phyloP scores from a whole-genome alignment of 495 filamentous ascomycete genomes.

The Friedmanniomyces simplex region DNA sequence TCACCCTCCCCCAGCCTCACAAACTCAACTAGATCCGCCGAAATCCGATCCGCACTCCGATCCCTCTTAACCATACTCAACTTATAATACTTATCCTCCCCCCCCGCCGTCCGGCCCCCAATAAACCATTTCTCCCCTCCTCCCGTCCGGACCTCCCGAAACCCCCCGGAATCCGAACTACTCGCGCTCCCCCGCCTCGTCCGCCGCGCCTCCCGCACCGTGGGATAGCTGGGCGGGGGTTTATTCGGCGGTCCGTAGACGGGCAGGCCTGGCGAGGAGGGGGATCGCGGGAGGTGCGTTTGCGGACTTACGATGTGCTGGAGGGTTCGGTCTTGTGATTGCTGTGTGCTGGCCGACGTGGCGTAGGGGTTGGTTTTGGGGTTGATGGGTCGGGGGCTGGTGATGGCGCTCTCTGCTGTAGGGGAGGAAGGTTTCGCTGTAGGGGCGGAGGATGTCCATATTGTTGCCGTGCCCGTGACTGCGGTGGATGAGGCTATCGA shows the following conservation, averaged over 20 bases:
- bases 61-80: constrained; percentile 51
- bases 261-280: constrained; percentile 20
- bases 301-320: constrained; percentile 21
- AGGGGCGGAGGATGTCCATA: constrained; percentile 18
- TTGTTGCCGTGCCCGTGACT: constrained; percentile 30
- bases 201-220: constrained; percentile 31
- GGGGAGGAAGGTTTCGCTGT: constrained; percentile 8
- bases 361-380: constrained; percentile 8
- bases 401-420: constrained; percentile 4
- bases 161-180: constrained; percentile 54
- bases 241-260: constrained; percentile 18
- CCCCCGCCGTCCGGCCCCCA: constrained; percentile 70
- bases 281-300: constrained; percentile 27
- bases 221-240: constrained; percentile 23
- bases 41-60: constrained; percentile 48
- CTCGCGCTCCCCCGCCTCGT: constrained; percentile 64
- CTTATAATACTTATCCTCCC: constrained; percentile 82
- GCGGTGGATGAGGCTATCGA: constrained; percentile 31
- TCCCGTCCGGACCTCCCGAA: constrained; percentile 61
- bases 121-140: constrained; percentile 82
- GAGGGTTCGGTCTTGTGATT: constrained; percentile 9
- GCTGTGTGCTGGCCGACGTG: constrained; percentile 11
- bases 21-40: constrained; percentile 55
- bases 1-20: constrained; percentile 26
- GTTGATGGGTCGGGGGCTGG: constrained; percentile 16